Base-by-base conservation (phyloP, 1,139 yeast species). In the Suhomyces chickasaworum region DNA sequence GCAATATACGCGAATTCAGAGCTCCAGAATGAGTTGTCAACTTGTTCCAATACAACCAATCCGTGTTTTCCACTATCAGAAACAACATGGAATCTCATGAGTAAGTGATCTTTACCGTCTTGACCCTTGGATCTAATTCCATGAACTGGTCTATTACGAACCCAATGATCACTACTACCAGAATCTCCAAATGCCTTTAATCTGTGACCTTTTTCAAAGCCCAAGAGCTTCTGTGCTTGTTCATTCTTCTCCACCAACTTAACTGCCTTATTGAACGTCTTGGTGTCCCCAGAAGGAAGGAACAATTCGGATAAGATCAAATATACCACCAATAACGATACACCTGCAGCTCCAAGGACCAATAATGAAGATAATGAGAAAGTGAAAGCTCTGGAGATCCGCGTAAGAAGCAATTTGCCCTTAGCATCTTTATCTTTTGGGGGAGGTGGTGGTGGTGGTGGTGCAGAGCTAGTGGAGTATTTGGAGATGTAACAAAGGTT, bases 231-330 rank as follows among this genome's bases (percentile, higher is more conserved):
- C 55, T 84, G 84, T 7, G 87, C 86, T 30, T 65, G 68, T 41
- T 77, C 78, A 61, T 86, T 88, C 50, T 82, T 73, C 61, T 90
- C 91, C 30, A 89, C 80, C 57, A 88, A 69, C 31, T 81, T 78
- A 27, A 90, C 90, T 1, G 96, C 95, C 57, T 89, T 80, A 68
- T 90, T 90, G 72, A 90, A 90, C 2, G 95, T 82, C 54, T 86
- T 86, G 1, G 96, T 91, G 61, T 90, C 97, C 21, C 96, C 96
- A 0, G 95, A 84, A 7, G 97, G 97, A 46, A 91, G 78, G 54
- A 89, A 81, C 35, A 90, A 69, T 61, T 90, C 97, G 3, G 87
- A 77, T 15, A 87, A 78, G 31, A 90, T 81, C 53, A 89, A 75
- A 64, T 89, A 90, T 3, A 89, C 72, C 29, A 90, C 95, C 23